A percentile compares a stretch with the other conserved stretches of the same genome.
These are phyloP conservation scores for Boletus semigastroideus DNA, from an alignment of 1,284 basidiomycete species.

Conservation along the genomic window DNA sequence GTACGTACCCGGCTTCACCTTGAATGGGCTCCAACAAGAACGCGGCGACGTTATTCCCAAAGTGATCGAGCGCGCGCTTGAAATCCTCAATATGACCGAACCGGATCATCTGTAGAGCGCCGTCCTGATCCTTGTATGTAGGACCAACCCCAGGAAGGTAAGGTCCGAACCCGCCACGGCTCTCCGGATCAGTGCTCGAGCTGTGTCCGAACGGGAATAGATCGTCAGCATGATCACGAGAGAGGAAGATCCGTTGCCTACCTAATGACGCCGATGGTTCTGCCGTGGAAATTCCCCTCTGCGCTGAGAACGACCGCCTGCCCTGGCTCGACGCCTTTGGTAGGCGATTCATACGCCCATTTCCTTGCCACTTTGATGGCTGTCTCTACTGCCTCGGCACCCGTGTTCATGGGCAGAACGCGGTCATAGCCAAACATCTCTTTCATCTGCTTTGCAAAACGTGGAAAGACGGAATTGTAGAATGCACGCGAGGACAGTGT, in stretches of 20 bases:
- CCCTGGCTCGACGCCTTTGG: conserved; percentile 51
- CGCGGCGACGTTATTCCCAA: conserved; percentile 86
- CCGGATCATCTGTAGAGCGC: conserved; percentile 59
- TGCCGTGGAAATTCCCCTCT: conserved; percentile 93
- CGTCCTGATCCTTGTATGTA: conserved; percentile 53
- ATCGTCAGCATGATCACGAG: conserved; percentile 5
- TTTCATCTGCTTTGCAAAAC: conserved; percentile 86
- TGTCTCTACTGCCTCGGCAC: conserved; percentile 97
- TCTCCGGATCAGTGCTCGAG: conserved; percentile 96
- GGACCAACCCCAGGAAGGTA: conserved; percentile 89
- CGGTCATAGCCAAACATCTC: conserved; percentile 88
- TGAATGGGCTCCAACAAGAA: conserved; percentile 98
- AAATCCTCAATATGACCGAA: conserved; percentile 86
- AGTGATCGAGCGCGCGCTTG: conserved; percentile 75
- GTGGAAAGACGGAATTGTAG: conserved; percentile 91
- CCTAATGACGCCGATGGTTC: conserved; percentile 89
- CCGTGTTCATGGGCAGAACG: conserved; percentile 99
- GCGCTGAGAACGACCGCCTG: conserved; percentile 89
- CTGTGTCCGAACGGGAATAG: conserved; percentile 38
- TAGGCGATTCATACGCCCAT: conserved; percentile 92
- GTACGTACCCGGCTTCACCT: conserved; percentile 91
- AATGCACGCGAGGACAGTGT: conserved; percentile 96
- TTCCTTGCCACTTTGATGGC: conserved; percentile 83
- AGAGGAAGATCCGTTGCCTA: conserved; percentile 26
- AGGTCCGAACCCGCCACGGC: conserved; percentile 86